Evolutionary conservation across 768 basidiomycete genomes (phyloP).

Genomic region (Lentinula raphanica): DNA sequence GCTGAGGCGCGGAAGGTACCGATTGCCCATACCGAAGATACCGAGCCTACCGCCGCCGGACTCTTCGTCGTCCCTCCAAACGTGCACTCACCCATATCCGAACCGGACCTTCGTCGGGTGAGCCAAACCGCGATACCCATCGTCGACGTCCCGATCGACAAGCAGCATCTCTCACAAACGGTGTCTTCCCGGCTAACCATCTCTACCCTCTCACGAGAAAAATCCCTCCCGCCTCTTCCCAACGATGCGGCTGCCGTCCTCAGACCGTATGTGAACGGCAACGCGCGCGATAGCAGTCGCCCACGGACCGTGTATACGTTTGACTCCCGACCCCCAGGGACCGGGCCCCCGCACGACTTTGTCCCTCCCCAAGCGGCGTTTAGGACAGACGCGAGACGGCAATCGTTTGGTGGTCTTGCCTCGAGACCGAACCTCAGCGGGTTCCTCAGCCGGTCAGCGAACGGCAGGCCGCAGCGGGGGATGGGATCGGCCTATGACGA

Average conservation of each 20-base stretch:
- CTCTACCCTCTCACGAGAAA: conserved; percentile 48
- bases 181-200: conserved; percentile 16
- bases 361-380: conserved; percentile 62
- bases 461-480: background rate
- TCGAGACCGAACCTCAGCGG: conserved; percentile 47
- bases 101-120: conserved; percentile 54
- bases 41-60: conserved; percentile 25
- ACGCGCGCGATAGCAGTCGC: conserved; percentile 34
- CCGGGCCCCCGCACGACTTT: conserved; percentile 44
- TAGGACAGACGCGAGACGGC: conserved; percentile 57
- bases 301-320: conserved; percentile 65
- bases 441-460: conserved; percentile 1
- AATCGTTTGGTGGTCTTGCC: conserved; percentile 69
- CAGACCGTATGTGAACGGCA: conserved; percentile 26
- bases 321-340: conserved; percentile 47
- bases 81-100: conserved; percentile 53
- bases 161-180: conserved; percentile 12
- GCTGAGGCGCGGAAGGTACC: conserved; percentile 35
- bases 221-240: conserved; percentile 75
- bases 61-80: conserved; percentile 33
- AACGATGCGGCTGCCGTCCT: conserved; percentile 40
- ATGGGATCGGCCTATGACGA: conserved; percentile 56
- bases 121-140: conserved; percentile 19
- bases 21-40: conserved; percentile 37
- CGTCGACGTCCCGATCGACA: conserved; percentile 6